Percentiles rank a stretch among this genome's conserved stretches.
These are phyloP conservation scores for Astrephomene gubernaculifera DNA, from an alignment of 139 green algal species.

Conservation along the genomic window DNA sequence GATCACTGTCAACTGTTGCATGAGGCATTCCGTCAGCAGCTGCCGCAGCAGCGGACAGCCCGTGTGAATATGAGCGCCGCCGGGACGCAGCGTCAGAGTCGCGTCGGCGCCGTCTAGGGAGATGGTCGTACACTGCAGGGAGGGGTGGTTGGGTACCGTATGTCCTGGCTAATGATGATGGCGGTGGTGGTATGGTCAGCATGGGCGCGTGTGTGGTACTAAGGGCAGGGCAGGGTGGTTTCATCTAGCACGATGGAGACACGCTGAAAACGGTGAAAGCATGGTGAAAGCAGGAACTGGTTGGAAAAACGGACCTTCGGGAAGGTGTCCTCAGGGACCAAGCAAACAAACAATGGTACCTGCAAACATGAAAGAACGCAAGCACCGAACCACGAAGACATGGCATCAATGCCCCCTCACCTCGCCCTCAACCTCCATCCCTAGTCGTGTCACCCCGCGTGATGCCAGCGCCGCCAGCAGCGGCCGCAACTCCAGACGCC, in stretches of 20 bases:
- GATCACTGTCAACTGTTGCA: slow-evolving; percentile 16
- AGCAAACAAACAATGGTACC: neutral
- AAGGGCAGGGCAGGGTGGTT: neutral
- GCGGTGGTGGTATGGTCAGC: too few relatives aligned
- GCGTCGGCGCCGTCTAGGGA: neutral
- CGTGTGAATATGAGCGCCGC: slow-evolving; percentile 5
- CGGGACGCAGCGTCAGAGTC: slow-evolving; percentile 8
- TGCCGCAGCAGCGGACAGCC: slow-evolving; percentile 23
- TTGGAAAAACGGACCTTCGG: neutral
- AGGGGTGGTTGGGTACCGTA: too few relatives aligned
- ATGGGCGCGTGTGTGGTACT: too few relatives aligned
- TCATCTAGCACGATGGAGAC: too few relatives aligned
- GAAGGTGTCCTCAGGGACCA: neutral
- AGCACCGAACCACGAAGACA: neutral
- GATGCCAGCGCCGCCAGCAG: slow-evolving; percentile 24
- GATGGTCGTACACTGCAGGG: neutral
- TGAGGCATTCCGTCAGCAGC: slow-evolving; percentile 6
- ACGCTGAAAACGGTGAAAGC: neutral
- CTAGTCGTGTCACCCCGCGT: neutral
- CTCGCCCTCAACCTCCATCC: neutral
- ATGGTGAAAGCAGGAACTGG: neutral
- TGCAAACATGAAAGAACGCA: too few relatives aligned
- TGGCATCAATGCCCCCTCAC: neutral
- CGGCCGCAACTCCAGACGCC: neutral
- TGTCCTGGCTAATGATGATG: too few relatives aligned